Base-by-base conservation (phyloP, 2,329 filamentous ascomycete genomes). In the Hypoxylon sp. region DNA sequence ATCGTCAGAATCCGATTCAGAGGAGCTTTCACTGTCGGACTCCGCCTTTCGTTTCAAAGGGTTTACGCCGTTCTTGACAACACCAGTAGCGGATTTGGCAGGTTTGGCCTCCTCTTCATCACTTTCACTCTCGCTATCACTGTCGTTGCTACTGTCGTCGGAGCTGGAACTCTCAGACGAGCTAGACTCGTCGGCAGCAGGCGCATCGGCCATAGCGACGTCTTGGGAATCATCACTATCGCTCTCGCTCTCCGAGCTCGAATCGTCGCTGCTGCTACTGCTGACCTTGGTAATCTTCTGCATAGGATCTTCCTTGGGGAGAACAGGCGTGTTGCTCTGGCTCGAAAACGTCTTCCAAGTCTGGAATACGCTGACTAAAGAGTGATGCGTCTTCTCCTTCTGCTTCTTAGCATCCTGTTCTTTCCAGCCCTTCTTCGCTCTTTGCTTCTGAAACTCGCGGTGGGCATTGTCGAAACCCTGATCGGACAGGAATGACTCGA, bases 401-500 rank as follows among this genome's bases (percentile, higher is more conserved):
- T 57, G 59, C 56, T 74, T 61, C 51, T 74, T 73, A 60, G 73
- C 46, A 50, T 67, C 70, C 19, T 79, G 69, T 19, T 75, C 74
- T 48, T 81, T 77, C 82, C 82, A 86, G 55, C 83, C 84, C 70
- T 85, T 85, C 79, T 81, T 83, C 76, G 80, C 85, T 58, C 87
- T 83, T 75, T 93, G 89, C 76, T 89, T 87, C 73, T 84, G 82
- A 75, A 93, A 90, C 4, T 87, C 86, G 65, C 84, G 81, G 74
- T 86, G 86, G 49, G 91, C 87, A 64, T 84, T 83, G 51, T 83
- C 79, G 74, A 92, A 91, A n/a, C 88, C 86, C 77, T 91, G 85
- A 49, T 90, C 85, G 45, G 85, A 84, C 53, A 94, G 83, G 78
- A 93, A 94, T 21, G 81, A 79, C 68, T 88, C 88, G 73, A 94